Evolutionary conservation across 1,139 yeast genomes (phyloP), one percentile per base, ranked within the genome.

Genomic region (Yarrowia galli): DNA sequence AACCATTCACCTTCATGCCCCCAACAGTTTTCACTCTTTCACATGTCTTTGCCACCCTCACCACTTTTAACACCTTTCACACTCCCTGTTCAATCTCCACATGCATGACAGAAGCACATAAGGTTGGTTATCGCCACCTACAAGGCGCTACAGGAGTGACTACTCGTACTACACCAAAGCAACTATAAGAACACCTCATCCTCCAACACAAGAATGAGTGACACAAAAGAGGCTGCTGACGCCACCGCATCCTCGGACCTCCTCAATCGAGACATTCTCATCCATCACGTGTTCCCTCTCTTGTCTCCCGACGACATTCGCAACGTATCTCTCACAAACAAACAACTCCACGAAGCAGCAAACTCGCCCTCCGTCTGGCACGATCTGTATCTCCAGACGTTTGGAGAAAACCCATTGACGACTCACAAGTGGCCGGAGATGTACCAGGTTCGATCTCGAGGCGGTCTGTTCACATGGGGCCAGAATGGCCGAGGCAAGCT

Each of bases 381-480:
- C 65, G 75, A 72, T 67, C 70, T 75, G 43, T 76, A 71, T 67
- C 68, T 65, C 49, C 70, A 70, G 38, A 69, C 73, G 13, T 76
- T 75, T 69, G 76, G 76, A 18, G 43, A 40, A 9, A 42, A 49
- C 45, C 56, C 67, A 20, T 16, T 43, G 51, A 38, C 74, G 3
- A 69, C 69, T 12, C 67, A 60, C 64, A 79, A 83, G 70, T 87
- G 91, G 91, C 81, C 81, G 6, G 81, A 81, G 48, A 74, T 86
- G 66, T 87, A 84, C 74, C 73, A 80, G 18, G 70, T 81, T 60
- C 77, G 91, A 58, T 74, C 81, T 1, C 73, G 73, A 42, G 74
- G 80, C 1, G 84, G 85, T 5, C 72, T 89, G 4, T 84, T 80
- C 71, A 86, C 91, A 0, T 89, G 96, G 96, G 91, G 92, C 0